These are phyloP conservation scores for Ustilago xerochloae DNA, from an alignment of 1,284 basidiomycete genomes.

Conservation along the genomic window DNA sequence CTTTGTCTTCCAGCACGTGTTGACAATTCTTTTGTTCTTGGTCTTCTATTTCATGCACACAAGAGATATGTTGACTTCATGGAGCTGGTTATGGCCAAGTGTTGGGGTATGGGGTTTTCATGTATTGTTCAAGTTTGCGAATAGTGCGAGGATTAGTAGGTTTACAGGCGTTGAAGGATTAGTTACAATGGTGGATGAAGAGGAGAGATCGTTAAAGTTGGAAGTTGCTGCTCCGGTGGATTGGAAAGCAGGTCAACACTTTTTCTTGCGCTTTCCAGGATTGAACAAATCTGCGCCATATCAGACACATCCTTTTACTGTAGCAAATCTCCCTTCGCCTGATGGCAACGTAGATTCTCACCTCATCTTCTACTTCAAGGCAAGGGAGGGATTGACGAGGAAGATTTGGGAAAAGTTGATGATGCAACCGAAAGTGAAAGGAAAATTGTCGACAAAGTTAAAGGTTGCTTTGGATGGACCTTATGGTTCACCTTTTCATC, in stretches of 20 bases:
- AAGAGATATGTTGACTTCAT: constrained; percentile 32
- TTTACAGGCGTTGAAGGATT: no score
- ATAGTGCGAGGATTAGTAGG: no score
- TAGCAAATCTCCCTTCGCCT: constrained; percentile 50
- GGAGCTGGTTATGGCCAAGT: constrained; percentile 49
- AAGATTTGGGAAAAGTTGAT: constrained; percentile 23
- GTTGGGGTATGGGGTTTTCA: constrained; percentile 47
- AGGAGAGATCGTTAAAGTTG: constrained; percentile 36
- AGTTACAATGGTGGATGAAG: constrained; percentile 29
- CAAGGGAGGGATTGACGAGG: constrained; percentile 39
- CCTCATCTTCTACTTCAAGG: constrained; percentile 50
- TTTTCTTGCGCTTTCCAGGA: constrained; percentile 60
- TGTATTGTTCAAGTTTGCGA: constrained; percentile 46
- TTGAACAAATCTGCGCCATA: constrained; percentile 33
- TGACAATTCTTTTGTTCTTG: constrained; percentile 49
- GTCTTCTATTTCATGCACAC: constrained; percentile 59
- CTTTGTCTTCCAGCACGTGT: constrained; percentile 62
- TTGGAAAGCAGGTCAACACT: constrained; percentile 60
- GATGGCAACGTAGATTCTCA: constrained; percentile 24
- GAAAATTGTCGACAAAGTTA: constrained; percentile 9
- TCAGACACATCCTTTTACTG: constrained; percentile 61
- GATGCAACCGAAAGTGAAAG: constrained; percentile 15
- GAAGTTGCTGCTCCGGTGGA: constrained; percentile 41
- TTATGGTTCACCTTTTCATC: constrained; percentile 43
- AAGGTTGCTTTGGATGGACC: constrained; percentile 52